phyloP scores from a whole-genome alignment of 768 basidiomycete genomes.

The Pulveroboletus sp. region DNA sequence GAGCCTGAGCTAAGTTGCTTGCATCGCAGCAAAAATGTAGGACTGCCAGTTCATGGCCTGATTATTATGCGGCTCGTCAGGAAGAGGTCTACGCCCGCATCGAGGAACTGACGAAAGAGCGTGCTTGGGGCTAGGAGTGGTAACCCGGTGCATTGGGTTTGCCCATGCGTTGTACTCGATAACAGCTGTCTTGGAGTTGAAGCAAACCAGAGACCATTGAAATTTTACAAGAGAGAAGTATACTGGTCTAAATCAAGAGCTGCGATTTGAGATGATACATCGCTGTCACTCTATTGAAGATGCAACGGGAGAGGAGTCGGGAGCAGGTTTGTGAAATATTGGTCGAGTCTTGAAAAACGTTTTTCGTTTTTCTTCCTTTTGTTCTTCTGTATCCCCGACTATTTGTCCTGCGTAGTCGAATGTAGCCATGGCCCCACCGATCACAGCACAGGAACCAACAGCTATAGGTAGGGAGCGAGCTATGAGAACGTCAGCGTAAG shows the following conservation, averaged over 20 bases:
- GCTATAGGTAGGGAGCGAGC: conserved; percentile 85
- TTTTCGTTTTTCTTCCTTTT: conserved; percentile 67
- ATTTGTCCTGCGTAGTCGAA: conserved; percentile 78
- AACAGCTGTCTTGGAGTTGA: neutral
- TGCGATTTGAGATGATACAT: conserved; percentile 10
- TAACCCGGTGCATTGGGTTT: neutral
- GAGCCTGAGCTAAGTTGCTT: neutral
- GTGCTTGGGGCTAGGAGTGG: conserved; percentile 7
- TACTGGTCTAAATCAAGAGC: conserved; percentile 14
- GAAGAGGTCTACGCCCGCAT: conserved; percentile 42
- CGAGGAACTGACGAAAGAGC: conserved; percentile 27
- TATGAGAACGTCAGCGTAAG: conserved; percentile 31
- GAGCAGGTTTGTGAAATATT: conserved; percentile 32
- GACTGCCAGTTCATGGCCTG: conserved; percentile 46
- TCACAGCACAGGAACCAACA: conserved; percentile 70
- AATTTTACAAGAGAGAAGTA: neutral
- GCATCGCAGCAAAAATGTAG: conserved; percentile 36
- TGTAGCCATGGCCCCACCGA: conserved; percentile 78
- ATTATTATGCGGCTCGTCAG: conserved; percentile 48
- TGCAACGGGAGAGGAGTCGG: conserved; percentile 11
- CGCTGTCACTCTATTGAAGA: conserved; percentile 18
- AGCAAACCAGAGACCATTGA: neutral
- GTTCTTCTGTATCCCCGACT: conserved; percentile 42
- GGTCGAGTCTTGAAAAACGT: conserved; percentile 79
- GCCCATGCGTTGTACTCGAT: conserved; percentile 3